Base-by-base conservation (phyloP, 768 basidiomycete species). In the Coprinellus micaceus region DNA sequence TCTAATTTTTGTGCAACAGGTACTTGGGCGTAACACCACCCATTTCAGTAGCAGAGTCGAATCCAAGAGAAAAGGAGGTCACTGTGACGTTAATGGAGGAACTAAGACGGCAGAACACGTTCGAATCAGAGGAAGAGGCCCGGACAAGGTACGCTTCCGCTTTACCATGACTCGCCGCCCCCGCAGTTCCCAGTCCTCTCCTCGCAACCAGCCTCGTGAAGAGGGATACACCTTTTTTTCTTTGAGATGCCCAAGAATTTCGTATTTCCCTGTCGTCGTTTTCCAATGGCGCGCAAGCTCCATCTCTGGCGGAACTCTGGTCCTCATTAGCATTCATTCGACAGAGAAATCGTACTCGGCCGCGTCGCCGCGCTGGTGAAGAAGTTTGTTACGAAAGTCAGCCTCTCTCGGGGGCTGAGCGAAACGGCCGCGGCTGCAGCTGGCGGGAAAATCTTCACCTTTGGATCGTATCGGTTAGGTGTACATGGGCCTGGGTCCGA, bases 391-490 rank as follows among this genome's bases (percentile, higher is more conserved):
- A 84, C 83, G 66, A 82, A 83, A 60, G 85, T 95, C 1, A 88
- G 90, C 7, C 69, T 95, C 56, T 74, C 82, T 43, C 82, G 81
- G 39, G 96, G 96, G 6, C 76, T 96, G 45, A 95, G 94, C 28
- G 94, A 98, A 60, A 73, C 87, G 19, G 89, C 92, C 1, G 95
- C 96, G 9, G 82, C 74, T 51, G 86, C 91, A 47, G 93, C 97
- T 9, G 97, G 97, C 51, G 97, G 95, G 61, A 96, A 98, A 78
- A 98, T 99, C 69, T 99, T 94, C 71, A 98, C 97, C 6, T 99
- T 96, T 71, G 97, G 97, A 40, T 98, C 95, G 51, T 98, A 98
- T 78, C 89, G 97, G 64, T 77, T 99, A 48, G 97, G 97, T 57
- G 97, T 98, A 21, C 97, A 98, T 71, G 93, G 92, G 12, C 97